phyloP scores from a whole-genome alignment of 495 filamentous ascomycete species.

The Lasiosphaeria hispida region DNA sequence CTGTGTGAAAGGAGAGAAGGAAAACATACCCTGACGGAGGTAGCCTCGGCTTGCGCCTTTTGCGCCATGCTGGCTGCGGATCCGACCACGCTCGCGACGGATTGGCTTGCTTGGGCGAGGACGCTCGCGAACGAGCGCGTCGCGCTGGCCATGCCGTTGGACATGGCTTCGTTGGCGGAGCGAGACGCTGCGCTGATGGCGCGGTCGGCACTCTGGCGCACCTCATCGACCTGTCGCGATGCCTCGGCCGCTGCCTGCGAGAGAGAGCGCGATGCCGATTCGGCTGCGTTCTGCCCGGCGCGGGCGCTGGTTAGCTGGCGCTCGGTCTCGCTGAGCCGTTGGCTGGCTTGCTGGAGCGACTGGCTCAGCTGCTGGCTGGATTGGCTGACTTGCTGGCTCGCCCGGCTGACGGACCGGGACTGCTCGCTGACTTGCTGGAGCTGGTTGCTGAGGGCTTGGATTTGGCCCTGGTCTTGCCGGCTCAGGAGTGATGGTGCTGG shows the following conservation, averaged over 20 bases:
- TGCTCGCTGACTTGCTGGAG: constrained; percentile 27
- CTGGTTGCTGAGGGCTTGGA: constrained; percentile 39
- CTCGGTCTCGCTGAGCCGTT: constrained; percentile 28
- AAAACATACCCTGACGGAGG: constrained; percentile 31
- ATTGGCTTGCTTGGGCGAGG: constrained; percentile 32
- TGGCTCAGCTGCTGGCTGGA: constrained; percentile 38
- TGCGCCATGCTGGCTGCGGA: constrained; percentile 36
- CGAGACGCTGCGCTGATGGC: constrained; percentile 17
- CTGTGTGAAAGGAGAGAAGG: background rate
- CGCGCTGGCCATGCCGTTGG: constrained; percentile 22
- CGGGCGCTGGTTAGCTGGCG: constrained; percentile 20
- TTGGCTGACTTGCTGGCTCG: constrained; percentile 39
- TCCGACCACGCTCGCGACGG: constrained; percentile 26
- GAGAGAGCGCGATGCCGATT: constrained; percentile 24
- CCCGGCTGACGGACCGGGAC: constrained; percentile 36
- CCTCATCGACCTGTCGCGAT: constrained; percentile 18
- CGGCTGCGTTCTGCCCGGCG: constrained; percentile 14
- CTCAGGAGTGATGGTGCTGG: constrained; percentile 16
- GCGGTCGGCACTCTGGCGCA: constrained; percentile 18
- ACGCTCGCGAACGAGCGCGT: constrained; percentile 29
- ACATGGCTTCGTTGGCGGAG: constrained; percentile 21
- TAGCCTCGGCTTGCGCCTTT: constrained; percentile 34
- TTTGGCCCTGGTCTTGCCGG: constrained; percentile 41
- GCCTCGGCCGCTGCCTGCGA: constrained; percentile 23
- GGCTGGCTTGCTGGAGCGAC: constrained; percentile 26